Evolutionary conservation across 163 green algal genomes (phyloP).

Genomic region (Scenedesmus sp.): DNA sequence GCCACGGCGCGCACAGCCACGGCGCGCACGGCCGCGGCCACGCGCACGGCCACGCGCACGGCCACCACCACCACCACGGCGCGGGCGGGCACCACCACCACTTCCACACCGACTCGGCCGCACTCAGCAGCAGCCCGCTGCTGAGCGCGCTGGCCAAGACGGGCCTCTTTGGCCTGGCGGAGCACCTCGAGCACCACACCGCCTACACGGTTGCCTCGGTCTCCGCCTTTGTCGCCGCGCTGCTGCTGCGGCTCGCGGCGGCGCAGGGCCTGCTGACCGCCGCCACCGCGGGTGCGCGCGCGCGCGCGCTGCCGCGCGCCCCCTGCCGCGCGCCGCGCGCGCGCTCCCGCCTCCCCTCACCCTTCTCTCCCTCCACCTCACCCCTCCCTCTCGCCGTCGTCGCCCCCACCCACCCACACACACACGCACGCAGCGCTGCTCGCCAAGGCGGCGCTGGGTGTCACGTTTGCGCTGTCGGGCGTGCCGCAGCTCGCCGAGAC

Average conservation of each 20-base stretch:
- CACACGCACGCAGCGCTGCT: slow-evolving; percentile 15
- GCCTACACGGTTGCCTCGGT: slow-evolving; percentile 52
- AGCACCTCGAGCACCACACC: slow-evolving; percentile 59
- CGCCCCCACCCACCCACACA: too few species aligned
- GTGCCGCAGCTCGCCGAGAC: slow-evolving; percentile 73
- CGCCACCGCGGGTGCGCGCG: not conserved
- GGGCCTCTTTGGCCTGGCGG: slow-evolving; percentile 28
- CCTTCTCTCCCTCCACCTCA: too few species aligned
- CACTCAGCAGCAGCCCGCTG: slow-evolving; percentile 15
- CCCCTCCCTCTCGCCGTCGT: not conserved
- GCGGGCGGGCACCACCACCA: slow-evolving; percentile 33
- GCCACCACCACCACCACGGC: slow-evolving; percentile 39
- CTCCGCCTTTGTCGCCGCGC: slow-evolving; percentile 48
- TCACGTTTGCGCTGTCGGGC: slow-evolving; percentile 71
- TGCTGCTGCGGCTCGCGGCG: slow-evolving; percentile 25
- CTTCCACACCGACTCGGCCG: slow-evolving; percentile 23
- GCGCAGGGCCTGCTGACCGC: slow-evolving; percentile 23
- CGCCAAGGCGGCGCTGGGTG: slow-evolving; percentile 18
- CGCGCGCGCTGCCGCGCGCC: too few species aligned
- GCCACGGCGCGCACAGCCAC: slow-evolving; percentile 36
- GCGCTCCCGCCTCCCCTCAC: too few species aligned
- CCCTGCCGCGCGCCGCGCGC: too few species aligned
- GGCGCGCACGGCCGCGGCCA: slow-evolving; percentile 31
- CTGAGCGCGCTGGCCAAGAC: slow-evolving; percentile 13
- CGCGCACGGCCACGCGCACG: slow-evolving; percentile 32